These are phyloP conservation scores for Leccinum fibrillosum DNA, from an alignment of 768 basidiomycete species.

Conservation along the genomic window DNA sequence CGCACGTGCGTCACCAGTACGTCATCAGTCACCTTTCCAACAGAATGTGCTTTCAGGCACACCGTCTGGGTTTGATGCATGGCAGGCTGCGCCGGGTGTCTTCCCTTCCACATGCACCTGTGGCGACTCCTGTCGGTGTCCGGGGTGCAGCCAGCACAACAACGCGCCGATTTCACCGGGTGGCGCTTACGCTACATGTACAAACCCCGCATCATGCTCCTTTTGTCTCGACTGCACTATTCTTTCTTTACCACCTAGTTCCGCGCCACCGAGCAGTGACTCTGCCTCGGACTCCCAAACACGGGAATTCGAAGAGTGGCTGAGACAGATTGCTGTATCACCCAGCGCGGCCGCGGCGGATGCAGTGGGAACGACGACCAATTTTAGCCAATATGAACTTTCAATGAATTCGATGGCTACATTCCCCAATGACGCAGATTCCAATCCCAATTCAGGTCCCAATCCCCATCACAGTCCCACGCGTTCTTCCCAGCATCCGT, in stretches of 20 bases:
- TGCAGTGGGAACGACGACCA: constrained; percentile 18
- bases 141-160: constrained; percentile 60
- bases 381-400: constrained; percentile 31
- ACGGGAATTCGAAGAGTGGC: constrained; percentile 61
- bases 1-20: constrained; percentile 19
- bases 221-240: constrained; percentile 67
- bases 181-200: constrained; percentile 37
- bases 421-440: constrained; percentile 7
- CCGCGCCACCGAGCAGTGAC: constrained; percentile 40
- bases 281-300: constrained; percentile 42
- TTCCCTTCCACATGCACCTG: constrained; percentile 58
- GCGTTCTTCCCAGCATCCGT: constrained; percentile 16
- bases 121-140: constrained; percentile 60
- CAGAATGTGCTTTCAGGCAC: constrained; percentile 29
- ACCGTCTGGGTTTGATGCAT: constrained; percentile 22
- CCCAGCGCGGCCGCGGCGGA: constrained; percentile 11
- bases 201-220: constrained; percentile 36
- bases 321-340: constrained; percentile 43
- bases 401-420: constrained; percentile 19
- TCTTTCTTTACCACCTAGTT: constrained; percentile 42
- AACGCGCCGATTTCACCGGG: constrained; percentile 36
- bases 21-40: constrained; percentile 21
- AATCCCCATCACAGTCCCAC: constrained; percentile 4
- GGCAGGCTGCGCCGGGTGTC: constrained; percentile 21
- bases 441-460: constrained; percentile 7